These are phyloP conservation scores for Cutaneotrichosporon dermatis DNA, from an alignment of 1,284 basidiomycete species.

Conservation along the genomic window DNA sequence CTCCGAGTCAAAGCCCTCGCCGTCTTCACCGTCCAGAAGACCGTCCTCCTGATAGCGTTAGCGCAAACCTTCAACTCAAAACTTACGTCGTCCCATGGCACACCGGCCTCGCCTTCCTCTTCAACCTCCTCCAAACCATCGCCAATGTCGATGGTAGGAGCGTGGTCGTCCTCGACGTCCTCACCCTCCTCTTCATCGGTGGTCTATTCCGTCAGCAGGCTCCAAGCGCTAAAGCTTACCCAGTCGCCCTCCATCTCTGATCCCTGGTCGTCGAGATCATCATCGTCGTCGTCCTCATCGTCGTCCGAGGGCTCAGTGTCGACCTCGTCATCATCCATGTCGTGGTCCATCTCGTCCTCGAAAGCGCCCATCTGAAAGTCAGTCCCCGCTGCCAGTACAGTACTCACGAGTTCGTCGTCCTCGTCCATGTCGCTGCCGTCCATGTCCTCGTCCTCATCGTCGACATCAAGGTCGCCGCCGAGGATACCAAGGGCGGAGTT, in stretches of 20 bases:
- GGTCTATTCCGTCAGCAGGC: constrained; percentile 7
- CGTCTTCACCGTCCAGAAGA: constrained; percentile 37
- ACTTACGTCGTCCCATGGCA: constrained; percentile 31
- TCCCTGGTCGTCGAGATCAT: constrained; percentile 46
- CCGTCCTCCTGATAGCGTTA: constrained; percentile 52
- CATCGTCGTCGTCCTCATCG: constrained; percentile 44
- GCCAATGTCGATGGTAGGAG: constrained; percentile 13
- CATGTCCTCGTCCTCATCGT: constrained; percentile 67
- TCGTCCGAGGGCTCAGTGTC: constrained; percentile 50
- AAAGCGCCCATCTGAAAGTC: constrained; percentile 25
- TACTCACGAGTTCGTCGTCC: constrained; percentile 57
- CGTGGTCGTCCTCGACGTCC: constrained; percentile 31
- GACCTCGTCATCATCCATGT: constrained; percentile 55
- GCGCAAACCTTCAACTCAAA: neutral
- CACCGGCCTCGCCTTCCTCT: constrained; percentile 22
- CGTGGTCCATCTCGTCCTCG: constrained; percentile 34
- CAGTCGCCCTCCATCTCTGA: constrained; percentile 29
- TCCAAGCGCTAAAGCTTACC: constrained; percentile 20
- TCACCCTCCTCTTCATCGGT: constrained; percentile 35
- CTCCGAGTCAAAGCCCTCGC: constrained; percentile 36
- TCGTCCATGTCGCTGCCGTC: constrained; percentile 76
- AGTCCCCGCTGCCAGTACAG: neutral
- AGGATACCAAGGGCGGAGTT: constrained; percentile 95
- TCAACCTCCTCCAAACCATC: constrained; percentile 29
- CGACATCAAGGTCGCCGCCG: constrained; percentile 56